Base-by-base conservation (phyloP, 352 stramenopile genomes). In the Globisporangium sylvaticum region DNA sequence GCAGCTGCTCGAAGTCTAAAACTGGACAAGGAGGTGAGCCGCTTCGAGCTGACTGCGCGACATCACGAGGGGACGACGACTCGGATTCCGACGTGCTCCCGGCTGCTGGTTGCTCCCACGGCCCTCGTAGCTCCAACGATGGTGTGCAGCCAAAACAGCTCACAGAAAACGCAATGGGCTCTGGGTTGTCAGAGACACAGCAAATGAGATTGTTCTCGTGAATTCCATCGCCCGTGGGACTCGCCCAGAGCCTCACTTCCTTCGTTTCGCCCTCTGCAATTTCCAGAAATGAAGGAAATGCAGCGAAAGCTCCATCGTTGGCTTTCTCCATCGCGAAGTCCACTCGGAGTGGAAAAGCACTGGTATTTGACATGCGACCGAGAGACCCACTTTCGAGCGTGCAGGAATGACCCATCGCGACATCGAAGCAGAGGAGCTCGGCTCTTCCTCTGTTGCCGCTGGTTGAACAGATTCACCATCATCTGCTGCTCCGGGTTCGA, bases 161-260 rank as follows among this genome's bases (percentile, higher is more conserved):
- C 34, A 98, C 70, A 0, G 75, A 65, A 57, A 98, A 98, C 8
- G 81, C 29, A n/a, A 94, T 76, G 6, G 92, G 87, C 54, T 95
- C 83, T 1, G 95, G 94, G 62, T 98, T 98, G 75, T 98, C 89
- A 37, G 77, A 71, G 32, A 98, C 80, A 52, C 87, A 97, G 42
- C 87, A 94, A n/a, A 98, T 79, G 3, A 98, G 74, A 20, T 78
- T 66, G 65, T 95, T 94, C 44, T 92, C 75, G 22, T 91, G 79
- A 7, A 88, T 57, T 0, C 83, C 84, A 29, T 88, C 77, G 4
- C 70, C 62, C 6, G 69, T 66, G 5, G 95, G 95, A 58, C 96
- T 94, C 0, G 95, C 91, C 91, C 92, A 98, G n/a, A 98, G 77
- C 58, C 76, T 73, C 12, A 98, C 72, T 68, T 98, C 93, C 46